These are phyloP conservation scores for Syzygium aqueum DNA, from an alignment of 345 rosid genomes.

Conservation along the genomic window DNA sequence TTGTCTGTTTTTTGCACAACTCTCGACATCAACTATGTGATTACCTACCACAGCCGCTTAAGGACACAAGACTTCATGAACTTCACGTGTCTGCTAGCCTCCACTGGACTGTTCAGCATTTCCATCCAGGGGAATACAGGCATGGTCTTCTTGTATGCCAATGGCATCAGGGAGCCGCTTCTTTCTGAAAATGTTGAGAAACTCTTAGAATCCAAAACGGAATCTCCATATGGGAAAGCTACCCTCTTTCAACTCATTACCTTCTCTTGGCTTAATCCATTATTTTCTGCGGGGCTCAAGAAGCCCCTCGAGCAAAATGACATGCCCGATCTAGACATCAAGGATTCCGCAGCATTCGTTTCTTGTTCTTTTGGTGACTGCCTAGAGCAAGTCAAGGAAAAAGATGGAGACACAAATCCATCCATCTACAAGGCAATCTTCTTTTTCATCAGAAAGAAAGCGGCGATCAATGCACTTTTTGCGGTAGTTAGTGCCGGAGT, in stretches of 20 bases:
- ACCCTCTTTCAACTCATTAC: slow-evolving; percentile 65
- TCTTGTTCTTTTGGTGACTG: slow-evolving; percentile 41
- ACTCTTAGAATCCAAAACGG: slow-evolving; percentile 10
- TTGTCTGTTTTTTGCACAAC: slow-evolving; percentile 20
- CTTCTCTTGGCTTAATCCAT: slow-evolving; percentile 86
- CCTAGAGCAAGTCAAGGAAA: slow-evolving; percentile 40
- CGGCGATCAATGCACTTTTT: slow-evolving; percentile 61
- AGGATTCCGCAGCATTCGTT: slow-evolving; percentile 57
- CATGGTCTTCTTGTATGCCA: slow-evolving; percentile 8
- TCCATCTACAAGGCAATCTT: slow-evolving; percentile 62
- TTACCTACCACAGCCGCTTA: slow-evolving; percentile 18
- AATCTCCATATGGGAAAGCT: slow-evolving; percentile 68
- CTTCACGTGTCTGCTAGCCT: slow-evolving; percentile 37
- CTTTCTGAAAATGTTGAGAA: slow-evolving; percentile 26
- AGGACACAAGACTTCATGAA: slow-evolving; percentile 31
- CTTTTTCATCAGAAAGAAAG: slow-evolving; percentile 52
- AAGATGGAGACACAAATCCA: slow-evolving; percentile 37
- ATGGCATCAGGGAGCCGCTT: slow-evolving; percentile 45
- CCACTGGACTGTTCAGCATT: slow-evolving; percentile 33
- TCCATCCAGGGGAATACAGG: slow-evolving; percentile 71
- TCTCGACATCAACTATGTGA: slow-evolving; percentile 17
- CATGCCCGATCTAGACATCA: slow-evolving; percentile 49
- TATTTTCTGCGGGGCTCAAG: slow-evolving; percentile 68
- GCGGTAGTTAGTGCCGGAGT: slow-evolving; percentile 58
- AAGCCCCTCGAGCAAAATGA: slow-evolving; percentile 65